Percentiles rank a stretch among this genome's conserved stretches.
These are phyloP conservation scores for Aspergillus hancockii DNA, from an alignment of 495 filamentous ascomycete genomes.

Conservation along the genomic window DNA sequence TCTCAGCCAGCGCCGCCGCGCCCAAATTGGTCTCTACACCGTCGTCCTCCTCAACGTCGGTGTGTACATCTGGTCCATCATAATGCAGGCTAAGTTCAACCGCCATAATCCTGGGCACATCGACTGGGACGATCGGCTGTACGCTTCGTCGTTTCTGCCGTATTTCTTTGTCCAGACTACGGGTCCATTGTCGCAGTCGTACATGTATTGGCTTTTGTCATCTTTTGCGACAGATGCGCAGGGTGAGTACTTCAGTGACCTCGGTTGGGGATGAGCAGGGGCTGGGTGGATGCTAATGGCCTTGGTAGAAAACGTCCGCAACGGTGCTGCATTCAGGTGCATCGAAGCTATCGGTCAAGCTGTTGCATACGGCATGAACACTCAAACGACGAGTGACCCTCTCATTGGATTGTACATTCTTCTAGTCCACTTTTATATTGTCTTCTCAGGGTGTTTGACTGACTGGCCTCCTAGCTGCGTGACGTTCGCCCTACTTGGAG, in stretches of 20 bases:
- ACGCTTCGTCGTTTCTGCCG: conserved; percentile 29
- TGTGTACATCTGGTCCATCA: conserved; percentile 35
- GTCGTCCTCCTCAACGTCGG: conserved; percentile 31
- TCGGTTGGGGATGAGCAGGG: not conserved
- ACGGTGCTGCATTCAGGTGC: conserved; percentile 33
- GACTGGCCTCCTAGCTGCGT: conserved; percentile 20
- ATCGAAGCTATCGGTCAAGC: conserved; percentile 34
- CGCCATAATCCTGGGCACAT: conserved; percentile 27
- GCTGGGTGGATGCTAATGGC: not conserved
- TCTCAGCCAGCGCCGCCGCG: conserved; percentile 31
- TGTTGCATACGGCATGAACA: conserved; percentile 34
- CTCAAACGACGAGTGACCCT: conserved; percentile 29
- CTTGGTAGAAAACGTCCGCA: conserved; percentile 29
- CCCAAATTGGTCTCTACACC: conserved; percentile 30
- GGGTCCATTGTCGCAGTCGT: conserved; percentile 31
- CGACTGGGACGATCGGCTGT: conserved; percentile 29
- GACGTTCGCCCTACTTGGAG: conserved; percentile 27
- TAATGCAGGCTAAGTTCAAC: conserved; percentile 30
- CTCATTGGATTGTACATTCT: conserved; percentile 32
- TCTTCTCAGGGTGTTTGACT: conserved; percentile 1
- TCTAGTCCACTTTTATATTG: not conserved
- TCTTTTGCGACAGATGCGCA: conserved; percentile 34
- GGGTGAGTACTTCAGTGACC: conserved; percentile 18
- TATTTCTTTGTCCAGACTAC: conserved; percentile 38
- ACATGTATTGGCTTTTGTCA: conserved; percentile 36